Base-by-base conservation (phyloP, 768 basidiomycete genomes). In the Pholiota conissans region DNA sequence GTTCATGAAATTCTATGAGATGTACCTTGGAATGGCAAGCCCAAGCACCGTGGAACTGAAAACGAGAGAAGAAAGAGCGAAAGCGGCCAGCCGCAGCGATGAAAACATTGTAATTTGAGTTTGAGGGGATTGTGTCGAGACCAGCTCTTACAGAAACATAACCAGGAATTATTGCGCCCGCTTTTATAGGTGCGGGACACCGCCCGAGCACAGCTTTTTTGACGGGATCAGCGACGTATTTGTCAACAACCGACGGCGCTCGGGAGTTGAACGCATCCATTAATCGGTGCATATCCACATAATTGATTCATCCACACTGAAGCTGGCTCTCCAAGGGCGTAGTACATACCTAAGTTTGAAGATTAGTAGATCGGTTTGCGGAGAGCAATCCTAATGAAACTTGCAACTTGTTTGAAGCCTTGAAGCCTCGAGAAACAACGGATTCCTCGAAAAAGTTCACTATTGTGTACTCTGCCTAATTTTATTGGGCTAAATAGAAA, bases 101-200 rank as follows among this genome's bases (percentile, higher is more conserved):
- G 59, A 55, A 11, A 65, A 69, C 63, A 74, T 64, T 20, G 77
- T 67, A 49, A 66, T 66, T 68, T 77, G 52, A 77, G 67, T 51
- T 72, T 34, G 20, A 74, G 65, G 80, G 78, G 69, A 79, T 80
- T 75, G 68, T 75, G 72, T 62, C 74, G 78, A 64, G 63, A 60
- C 66, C 66, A 61, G 66, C 66, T 67, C 64, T 56, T 59, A 54
- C 56, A 22, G 30, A 24, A 29, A 30, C 27, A 40, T 28, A 28
- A n/a, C 18, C 49, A 16, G 32, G 10, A 16, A n/a, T n/a, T 39
- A 10, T 16, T 20, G 20, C 54, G 20, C 32, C 26, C 34, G 46
- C 48, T 24, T 37, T 35, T 56, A 49, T 49, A 48, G 24, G 53
- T 14, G 22, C 27, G 42, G 42, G 26, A 34, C 47, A 13, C 16